A percentile compares a stretch with the other conserved stretches of the same genome.
phyloP scores from a whole-genome alignment of 306 rosid species.

The Lathyrus aphaca region DNA sequence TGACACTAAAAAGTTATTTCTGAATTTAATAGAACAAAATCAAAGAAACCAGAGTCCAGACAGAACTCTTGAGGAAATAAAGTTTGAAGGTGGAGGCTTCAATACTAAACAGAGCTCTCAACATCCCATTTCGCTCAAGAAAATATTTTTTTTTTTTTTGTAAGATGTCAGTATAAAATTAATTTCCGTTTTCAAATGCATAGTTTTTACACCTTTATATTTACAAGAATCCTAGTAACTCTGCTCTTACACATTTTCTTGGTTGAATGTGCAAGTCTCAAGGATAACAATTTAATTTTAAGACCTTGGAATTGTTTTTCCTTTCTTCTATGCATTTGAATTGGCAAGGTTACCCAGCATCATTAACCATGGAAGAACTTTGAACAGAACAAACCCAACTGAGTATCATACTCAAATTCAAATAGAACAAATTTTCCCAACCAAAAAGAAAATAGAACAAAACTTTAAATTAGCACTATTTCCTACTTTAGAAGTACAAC shows the following conservation, averaged over 20 bases:
- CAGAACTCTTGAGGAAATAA: too few species aligned
- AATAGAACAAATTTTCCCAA: conserved; percentile 1
- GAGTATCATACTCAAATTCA: not conserved
- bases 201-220: not conserved
- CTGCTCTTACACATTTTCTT: not conserved
- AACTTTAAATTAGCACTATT: conserved; percentile 11
- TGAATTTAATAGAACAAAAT: too few species aligned
- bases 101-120: too few species aligned
- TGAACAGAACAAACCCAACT: not conserved
- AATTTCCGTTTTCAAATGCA: not conserved
- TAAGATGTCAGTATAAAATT: not conserved
- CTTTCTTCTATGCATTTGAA: conserved; percentile 15
- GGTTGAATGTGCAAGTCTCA: not conserved
- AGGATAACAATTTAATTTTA: not conserved
- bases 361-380: not conserved
- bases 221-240: not conserved
- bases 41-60: too few species aligned
- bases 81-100: too few species aligned
- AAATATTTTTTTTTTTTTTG: too few species aligned
- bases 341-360: not conserved
- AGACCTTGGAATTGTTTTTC: conserved; percentile 7
- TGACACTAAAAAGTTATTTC: too few species aligned
- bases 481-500: conserved; percentile 6
- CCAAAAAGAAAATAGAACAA: not conserved
- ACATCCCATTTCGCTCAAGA: too few species aligned